Base-by-base conservation (phyloP, 2,329 filamentous ascomycete genomes). In the Exophiala xenobiotica region DNA sequence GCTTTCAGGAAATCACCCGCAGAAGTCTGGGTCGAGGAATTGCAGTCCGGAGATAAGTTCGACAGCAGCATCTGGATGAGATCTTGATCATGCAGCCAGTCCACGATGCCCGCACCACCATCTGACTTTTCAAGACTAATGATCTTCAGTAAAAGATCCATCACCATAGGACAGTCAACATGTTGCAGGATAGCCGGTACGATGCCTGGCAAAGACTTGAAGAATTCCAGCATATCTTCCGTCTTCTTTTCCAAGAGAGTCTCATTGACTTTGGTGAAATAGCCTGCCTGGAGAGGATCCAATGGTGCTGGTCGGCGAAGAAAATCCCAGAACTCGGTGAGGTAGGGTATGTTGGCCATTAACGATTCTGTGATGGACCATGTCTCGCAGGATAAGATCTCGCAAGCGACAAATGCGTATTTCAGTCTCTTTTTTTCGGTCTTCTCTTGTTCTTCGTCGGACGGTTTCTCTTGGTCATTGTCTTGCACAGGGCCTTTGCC, bases 211-310 rank as follows among this genome's bases (percentile, higher is more conserved):
- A 96, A 74, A 1, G 83, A 86, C 68, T 90, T 95, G 70, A 99
- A 83, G 56, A 99, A 84, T 14, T 86, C 83, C 60, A 97, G 78
- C 92, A 97, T 99, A 59, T 96, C 92, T 65, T 95, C 89, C 4
- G 95, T 96, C 79, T 97, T 97, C 73, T 93, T 95, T 69, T 97
- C 93, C 49, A 99, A 86, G 16, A 99, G 75, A n/a, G 90, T 88
- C 73, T 99, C 93, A 70, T 97, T 97, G 66, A 99, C 91, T 68
- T 97, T 99, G 49, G 92, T 96, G 68, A 99, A 99, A 69, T 99
- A 99, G 65, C 91, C 91, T 14, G 93, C 92, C 71, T 97, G 92
- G 4, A 96, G 79, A 29, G 92, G 88, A 68, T 97, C 92, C 49
- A 99, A 80, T 2, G 92, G 89, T 8, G 89, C 81, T n/a, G 88